Evolutionary conservation across 2,329 filamentous ascomycete genomes (phyloP).

Genomic region (Verticillium klebahnii): DNA sequence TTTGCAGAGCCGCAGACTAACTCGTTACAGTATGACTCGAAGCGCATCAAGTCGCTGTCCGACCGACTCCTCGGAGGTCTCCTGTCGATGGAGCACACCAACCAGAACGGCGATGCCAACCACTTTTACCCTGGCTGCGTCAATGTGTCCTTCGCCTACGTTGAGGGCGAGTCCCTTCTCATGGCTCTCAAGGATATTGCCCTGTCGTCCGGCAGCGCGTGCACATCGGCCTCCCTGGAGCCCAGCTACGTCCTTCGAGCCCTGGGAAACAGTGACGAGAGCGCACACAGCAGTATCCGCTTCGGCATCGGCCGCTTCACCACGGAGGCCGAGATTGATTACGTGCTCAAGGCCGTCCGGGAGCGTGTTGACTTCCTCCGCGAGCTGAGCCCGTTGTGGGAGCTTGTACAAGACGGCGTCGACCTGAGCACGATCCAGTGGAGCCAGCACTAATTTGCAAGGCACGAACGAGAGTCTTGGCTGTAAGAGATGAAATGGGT

Average conservation of each 20-base stretch:
- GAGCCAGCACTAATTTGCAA: slow-evolving; percentile 75
- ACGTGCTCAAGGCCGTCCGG: slow-evolving; percentile 89
- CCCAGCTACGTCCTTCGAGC: slow-evolving; percentile 94
- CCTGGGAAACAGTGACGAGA: slow-evolving; percentile 94
- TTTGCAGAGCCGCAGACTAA: slow-evolving; percentile 3
- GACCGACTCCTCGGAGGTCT: slow-evolving; percentile 80
- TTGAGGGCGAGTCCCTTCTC: slow-evolving; percentile 93
- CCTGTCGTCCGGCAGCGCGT: slow-evolving; percentile 91
- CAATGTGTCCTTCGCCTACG: slow-evolving; percentile 97
- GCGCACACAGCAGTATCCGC: slow-evolving; percentile 93
- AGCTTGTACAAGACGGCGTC: slow-evolving; percentile 93
- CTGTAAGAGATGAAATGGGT: neutral
- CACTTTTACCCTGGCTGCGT: slow-evolving; percentile 94
- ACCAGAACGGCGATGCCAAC: slow-evolving; percentile 78
- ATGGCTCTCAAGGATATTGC: slow-evolving; percentile 99
- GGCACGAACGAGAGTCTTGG: neutral
- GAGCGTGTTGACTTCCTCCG: slow-evolving; percentile 89
- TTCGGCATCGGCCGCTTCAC: slow-evolving; percentile 98
- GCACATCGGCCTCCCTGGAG: slow-evolving; percentile 93
- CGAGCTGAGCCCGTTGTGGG: slow-evolving; percentile 94
- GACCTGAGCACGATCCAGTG: slow-evolving; percentile 96
- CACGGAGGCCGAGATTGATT: slow-evolving; percentile 92
- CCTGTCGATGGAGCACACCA: slow-evolving; percentile 85
- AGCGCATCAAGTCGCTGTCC: slow-evolving; percentile 77
- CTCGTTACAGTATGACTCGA: slow-evolving; percentile 72